Percentiles rank a stretch among this genome's conserved stretches.
Evolutionary conservation across 805 yeast species (phyloP).

Genomic region (Metschnikowia picachoensis): DNA sequence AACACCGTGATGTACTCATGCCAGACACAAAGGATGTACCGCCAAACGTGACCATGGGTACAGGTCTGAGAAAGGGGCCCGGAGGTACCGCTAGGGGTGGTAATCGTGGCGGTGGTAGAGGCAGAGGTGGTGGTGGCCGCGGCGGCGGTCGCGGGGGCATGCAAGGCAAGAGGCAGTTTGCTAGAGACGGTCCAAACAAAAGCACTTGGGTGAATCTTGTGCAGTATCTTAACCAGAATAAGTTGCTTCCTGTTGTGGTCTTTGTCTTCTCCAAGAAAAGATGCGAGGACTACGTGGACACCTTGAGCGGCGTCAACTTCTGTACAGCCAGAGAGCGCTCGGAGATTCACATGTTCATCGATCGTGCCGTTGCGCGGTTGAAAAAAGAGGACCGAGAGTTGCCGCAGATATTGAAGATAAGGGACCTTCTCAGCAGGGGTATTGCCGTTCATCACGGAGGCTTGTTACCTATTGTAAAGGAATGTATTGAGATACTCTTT

Average conservation of each 20-base stretch:
- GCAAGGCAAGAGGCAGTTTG: conserved; percentile 21
- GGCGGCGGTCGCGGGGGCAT: conserved; percentile 33
- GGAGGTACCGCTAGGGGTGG: conserved; percentile 47
- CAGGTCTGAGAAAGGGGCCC: conserved; percentile 39
- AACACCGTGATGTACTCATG: conserved; percentile 52
- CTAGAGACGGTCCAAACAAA: conserved; percentile 67
- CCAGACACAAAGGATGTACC: conserved; percentile 32
- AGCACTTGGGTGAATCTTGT: conserved; percentile 75
- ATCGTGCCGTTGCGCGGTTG: conserved; percentile 79
- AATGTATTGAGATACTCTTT: conserved; percentile 87
- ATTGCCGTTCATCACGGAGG: conserved; percentile 98
- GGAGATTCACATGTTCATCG: conserved; percentile 90
- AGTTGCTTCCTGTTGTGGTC: conserved; percentile 84
- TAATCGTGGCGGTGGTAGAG: conserved; percentile 21
- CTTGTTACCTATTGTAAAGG: conserved; percentile 86
- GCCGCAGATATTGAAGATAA: conserved; percentile 82
- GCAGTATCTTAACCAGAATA: conserved; percentile 60
- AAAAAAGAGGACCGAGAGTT: conserved; percentile 89
- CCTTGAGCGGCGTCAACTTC: conserved; percentile 69
- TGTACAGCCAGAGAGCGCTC: conserved; percentile 83
- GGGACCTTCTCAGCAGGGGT: conserved; percentile 84
- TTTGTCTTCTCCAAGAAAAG: conserved; percentile 92
- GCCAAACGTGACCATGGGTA: conserved; percentile 35
- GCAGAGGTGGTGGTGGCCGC: conserved; percentile 16
- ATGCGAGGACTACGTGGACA: conserved; percentile 89